These are phyloP conservation scores for Boletus sp. DNA, from an alignment of 768 basidiomycete genomes.

Conservation along the genomic window DNA sequence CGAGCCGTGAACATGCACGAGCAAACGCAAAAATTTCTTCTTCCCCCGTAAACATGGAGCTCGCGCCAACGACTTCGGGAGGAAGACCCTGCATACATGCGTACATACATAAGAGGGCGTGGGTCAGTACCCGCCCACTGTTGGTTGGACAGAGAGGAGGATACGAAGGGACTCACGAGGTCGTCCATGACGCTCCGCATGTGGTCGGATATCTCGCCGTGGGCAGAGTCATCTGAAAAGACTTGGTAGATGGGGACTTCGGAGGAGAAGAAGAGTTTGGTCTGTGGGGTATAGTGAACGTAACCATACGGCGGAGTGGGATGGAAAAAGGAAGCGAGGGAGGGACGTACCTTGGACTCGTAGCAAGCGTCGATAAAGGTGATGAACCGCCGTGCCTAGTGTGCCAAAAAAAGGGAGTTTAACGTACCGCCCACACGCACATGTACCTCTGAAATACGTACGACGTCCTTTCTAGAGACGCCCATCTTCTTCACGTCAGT, in stretches of 20 bases:
- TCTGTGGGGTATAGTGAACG: constrained; percentile 59
- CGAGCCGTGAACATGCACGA: constrained; percentile 81
- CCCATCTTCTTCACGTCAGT: constrained; percentile 87
- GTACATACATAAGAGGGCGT: background rate
- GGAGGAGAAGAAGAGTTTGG: constrained; percentile 87
- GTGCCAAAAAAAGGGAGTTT: background rate
- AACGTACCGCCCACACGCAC: background rate
- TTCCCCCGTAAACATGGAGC: constrained; percentile 92
- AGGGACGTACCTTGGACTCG: constrained; percentile 67
- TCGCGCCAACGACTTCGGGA: constrained; percentile 69
- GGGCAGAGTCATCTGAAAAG: constrained; percentile 69
- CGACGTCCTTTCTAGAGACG: constrained; percentile 81
- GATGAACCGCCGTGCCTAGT: constrained; percentile 88
- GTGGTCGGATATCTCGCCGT: constrained; percentile 63
- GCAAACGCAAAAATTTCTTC: constrained; percentile 98
- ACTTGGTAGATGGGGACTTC: constrained; percentile 89
- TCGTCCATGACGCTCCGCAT: constrained; percentile 96
- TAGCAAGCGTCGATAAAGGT: constrained; percentile 98
- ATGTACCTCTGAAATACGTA: constrained; percentile 26
- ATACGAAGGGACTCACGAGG: constrained; percentile 49
- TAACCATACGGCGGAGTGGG: background rate
- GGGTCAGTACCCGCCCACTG: background rate
- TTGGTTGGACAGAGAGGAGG: background rate
- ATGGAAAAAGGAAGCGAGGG: background rate
- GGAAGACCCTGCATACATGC: constrained; percentile 61